These are phyloP conservation scores for Melaleuca alternifolia DNA, from an alignment of 345 rosid species.

Conservation along the genomic window DNA sequence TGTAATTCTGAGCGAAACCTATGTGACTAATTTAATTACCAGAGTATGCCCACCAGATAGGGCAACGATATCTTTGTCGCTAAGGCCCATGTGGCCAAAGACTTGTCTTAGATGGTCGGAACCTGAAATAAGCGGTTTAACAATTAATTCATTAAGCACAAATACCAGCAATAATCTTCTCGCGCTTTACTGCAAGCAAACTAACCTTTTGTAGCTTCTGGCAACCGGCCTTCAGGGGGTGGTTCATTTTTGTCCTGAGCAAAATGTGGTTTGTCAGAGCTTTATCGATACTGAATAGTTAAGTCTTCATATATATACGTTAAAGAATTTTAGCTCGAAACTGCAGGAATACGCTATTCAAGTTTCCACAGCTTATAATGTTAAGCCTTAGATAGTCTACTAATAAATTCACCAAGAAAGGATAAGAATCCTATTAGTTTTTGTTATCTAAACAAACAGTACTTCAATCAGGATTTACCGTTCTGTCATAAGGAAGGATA, in stretches of 20 bases:
- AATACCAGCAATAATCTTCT: background rate
- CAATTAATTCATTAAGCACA: background rate
- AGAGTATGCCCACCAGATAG: constrained; percentile 85
- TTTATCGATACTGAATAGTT: background rate
- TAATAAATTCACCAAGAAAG: background rate
- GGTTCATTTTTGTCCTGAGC: constrained; percentile 69
- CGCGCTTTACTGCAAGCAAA: background rate
- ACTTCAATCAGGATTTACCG: background rate
- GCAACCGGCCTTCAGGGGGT: constrained; percentile 92
- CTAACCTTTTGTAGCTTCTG: constrained; percentile 67
- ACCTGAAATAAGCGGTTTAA: constrained; percentile 21
- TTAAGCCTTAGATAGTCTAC: background rate
- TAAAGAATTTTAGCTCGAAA: background rate
- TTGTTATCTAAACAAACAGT: background rate
- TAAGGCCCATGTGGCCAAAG: constrained; percentile 86
- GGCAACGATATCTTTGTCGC: constrained; percentile 75
- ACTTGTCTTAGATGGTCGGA: constrained; percentile 70
- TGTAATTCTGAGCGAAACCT: background rate
- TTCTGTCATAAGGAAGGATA: background rate
- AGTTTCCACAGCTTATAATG: background rate
- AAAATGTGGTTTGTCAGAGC: background rate
- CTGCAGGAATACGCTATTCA: background rate
- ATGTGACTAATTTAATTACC: constrained; percentile 16
- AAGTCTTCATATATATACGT: background rate
- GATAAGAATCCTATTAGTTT: background rate